phyloP scores from a whole-genome alignment of 179 eudicot genomes.

The Spergularia azorica region DNA sequence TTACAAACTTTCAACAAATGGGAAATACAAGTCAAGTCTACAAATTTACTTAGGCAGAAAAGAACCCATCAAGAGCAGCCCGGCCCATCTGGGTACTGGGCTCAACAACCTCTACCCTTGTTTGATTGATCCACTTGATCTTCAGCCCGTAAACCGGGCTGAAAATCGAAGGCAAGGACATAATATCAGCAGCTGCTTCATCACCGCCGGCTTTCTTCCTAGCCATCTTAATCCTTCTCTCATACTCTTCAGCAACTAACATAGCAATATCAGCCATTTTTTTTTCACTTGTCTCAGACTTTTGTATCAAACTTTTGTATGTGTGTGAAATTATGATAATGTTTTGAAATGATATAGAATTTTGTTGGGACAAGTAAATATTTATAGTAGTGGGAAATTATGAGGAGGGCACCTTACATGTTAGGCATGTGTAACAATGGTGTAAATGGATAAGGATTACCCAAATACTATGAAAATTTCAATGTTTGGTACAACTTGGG shows the following conservation, averaged over 20 bases:
- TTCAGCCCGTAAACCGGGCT: constrained; percentile 10
- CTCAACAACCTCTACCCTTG: constrained; percentile 24
- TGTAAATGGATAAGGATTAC: constrained; percentile 9
- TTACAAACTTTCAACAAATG: background rate
- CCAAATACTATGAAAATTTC: background rate
- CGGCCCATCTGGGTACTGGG: constrained; percentile 47
- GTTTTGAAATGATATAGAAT: background rate
- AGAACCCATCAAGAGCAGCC: constrained; percentile 58
- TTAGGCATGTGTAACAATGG: constrained; percentile 1
- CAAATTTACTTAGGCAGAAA: constrained; percentile 47
- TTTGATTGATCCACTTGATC: constrained; percentile 10
- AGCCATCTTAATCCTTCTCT: constrained; percentile 31
- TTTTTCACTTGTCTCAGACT: background rate
- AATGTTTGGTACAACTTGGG: constrained; percentile 7
- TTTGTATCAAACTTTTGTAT: background rate
- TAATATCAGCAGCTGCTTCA: background rate
- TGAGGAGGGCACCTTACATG: background rate
- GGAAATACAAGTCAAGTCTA: background rate
- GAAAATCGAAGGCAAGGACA: constrained; percentile 9
- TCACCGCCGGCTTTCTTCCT: constrained; percentile 5
- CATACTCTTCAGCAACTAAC: constrained; percentile 42
- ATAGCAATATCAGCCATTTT: constrained; percentile 45
- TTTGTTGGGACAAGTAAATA: background rate
- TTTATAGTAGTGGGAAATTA: constrained; percentile 4
- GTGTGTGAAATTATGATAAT: background rate